Evolutionary conservation across 1,284 basidiomycete genomes (phyloP), one percentile per base, ranked within the genome.

Genomic region (Ceratobasidium theobromae): DNA sequence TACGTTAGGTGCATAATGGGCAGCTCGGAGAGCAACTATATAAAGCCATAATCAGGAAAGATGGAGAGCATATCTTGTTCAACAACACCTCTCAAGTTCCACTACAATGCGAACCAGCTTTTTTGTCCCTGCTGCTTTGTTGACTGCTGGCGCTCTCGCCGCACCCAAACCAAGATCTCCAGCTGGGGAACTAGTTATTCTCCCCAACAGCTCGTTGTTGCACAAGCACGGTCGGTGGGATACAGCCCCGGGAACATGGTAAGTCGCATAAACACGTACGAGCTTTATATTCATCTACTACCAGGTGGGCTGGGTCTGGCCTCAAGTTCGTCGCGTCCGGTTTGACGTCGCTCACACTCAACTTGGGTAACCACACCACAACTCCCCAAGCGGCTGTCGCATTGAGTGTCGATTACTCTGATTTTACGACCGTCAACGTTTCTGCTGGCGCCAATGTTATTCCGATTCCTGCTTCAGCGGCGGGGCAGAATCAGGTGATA

Each of bases 331-430:
- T 81, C 60, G 77, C 80, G 23, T 68, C 77, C 30, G 78, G 80
- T 69, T 76, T 85, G 38, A 73, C 74, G 38, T 77, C 79, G 0
- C 69, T 85, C n/a, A 70, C 75, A 0, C 72, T 85, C 35, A 79
- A 80, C 51, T 77, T 85, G 16, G 84, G 83, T 5, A 72, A 75
- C 1, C 77, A 82, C 70, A 83, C 83, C 0, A 83, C 82, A 0
- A 52, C 76, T 0, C 82, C 83, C 0, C 72, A 75, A 18, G 78
- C 76, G 1, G 74, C 81, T 4, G 71, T 82, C 35, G 82, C 82
- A 0, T 75, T 85, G 1, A 84, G 82, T 0, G 67, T 85, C 12
- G 73, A 82, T 71, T 82, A 82, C 68, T 79, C 74, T 4, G 74
- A 77, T 0, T 84, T 82, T 69, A 69, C 75, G 48, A 81, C 79